Conservation (phyloP, 1,284 basidiomycete genomes). For the Ceratobasidium papillatum region DNA sequence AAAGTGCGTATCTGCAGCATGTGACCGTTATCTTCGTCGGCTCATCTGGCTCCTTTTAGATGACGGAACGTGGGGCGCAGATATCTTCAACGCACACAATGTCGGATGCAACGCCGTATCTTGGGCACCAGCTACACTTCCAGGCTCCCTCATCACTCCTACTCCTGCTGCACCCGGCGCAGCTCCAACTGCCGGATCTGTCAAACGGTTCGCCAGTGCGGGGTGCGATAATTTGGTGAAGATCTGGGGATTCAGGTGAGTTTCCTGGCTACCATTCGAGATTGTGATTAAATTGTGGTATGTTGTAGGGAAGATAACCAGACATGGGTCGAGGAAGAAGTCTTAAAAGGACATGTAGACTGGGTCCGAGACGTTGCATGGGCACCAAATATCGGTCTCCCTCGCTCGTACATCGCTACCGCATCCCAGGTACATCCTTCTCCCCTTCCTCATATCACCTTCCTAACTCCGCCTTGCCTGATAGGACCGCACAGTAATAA, state of each 20-base stretch:
- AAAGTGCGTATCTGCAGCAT: conserved; percentile 69
- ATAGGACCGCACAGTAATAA: conserved; percentile 89
- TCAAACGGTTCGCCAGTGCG: conserved; percentile 92
- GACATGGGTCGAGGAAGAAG: conserved; percentile 90
- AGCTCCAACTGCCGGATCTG: conserved; percentile 46
- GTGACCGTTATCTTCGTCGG: neutral
- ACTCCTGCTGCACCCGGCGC: conserved; percentile 53
- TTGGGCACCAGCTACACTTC: conserved; percentile 93
- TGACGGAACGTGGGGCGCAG: conserved; percentile 95
- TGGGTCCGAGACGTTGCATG: conserved; percentile 99
- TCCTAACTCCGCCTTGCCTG: conserved; percentile 3
- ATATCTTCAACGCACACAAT: conserved; percentile 94
- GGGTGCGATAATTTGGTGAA: conserved; percentile 97
- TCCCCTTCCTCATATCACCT: neutral
- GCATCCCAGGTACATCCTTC: conserved; percentile 77
- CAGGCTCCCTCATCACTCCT: conserved; percentile 81
- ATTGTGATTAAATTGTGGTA: neutral
- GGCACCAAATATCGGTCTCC: conserved; percentile 96
- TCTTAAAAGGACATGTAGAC: conserved; percentile 89
- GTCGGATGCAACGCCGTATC: conserved; percentile 98
- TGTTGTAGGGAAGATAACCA: conserved; percentile 66
- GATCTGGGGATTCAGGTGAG: conserved; percentile 82
- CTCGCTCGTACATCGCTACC: conserved; percentile 93
- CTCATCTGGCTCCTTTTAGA: conserved; percentile 60
- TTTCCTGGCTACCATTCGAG: neutral